Base-by-base conservation (phyloP, 1,284 basidiomycete genomes). In the Apiotrichum sp. region DNA sequence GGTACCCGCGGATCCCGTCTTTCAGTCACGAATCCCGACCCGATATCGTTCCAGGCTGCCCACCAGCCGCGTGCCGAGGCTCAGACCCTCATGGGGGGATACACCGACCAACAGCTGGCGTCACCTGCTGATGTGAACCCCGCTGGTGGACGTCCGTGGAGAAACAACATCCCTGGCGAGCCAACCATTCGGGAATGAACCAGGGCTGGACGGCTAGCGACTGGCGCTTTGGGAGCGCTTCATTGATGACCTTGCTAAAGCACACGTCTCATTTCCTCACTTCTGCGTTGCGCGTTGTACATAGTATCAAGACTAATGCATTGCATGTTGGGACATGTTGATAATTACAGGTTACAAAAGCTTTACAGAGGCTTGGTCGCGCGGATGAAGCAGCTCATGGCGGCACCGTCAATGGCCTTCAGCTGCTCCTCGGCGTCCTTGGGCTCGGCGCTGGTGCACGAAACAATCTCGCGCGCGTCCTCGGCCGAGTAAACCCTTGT, bases 401-500 rank as follows among this genome's bases (percentile, higher is more conserved):
- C 58, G 9, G 58, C 54, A 6, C 54, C 54, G 32, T 59, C 58
- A 33, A 59, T 52, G 7, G 58, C 53, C 45, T 43, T 36, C n/a
- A 59, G 55, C 31, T 50, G 48, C 16, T 3, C 48, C 13, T 53
- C 38, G 2, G 48, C 54, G 7, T 54, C 50, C 10, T 49, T 54
- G 7, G 48, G 22, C 43, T 46, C 49, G 31, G 41, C 46, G 29
- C 51, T 53, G 22, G 22, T 22, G 22, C 22, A 22, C 16, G 33
- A 40, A 5, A 51, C 60, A 29, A 62, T 56, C 54, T 58, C 60
- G 9, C 34, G 7, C 1, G 60, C 60, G 49, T 62, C 60, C 13
- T 62, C 56, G 22, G 46, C 47, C 8, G 57, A 48, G 49, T 62
- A 62, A 14, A 56, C 54, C 9, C 60, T 50, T 31, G 56, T 62